Evolutionary conservation across 495 filamentous ascomycete genomes (phyloP), one percentile per base, ranked within the genome.

Genomic region (Neurospora cerealis): DNA sequence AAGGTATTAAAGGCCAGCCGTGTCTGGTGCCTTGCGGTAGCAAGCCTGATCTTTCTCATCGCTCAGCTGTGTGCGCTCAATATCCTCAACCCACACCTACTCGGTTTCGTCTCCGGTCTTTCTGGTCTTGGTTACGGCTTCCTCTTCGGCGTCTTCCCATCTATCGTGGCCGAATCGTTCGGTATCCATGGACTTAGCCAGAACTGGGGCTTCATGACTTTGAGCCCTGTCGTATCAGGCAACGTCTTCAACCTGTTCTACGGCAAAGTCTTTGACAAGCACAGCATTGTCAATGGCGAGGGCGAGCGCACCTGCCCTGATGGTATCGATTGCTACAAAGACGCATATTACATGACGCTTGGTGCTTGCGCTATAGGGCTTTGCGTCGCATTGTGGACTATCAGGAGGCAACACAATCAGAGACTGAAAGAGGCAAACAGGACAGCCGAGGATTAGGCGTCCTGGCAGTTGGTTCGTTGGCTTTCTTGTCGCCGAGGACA

Each of bases 131-230:
- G 90, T 6, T 99, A 99, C 83, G 96, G 96, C 1, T 93, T 97
- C 77, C 86, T 98, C 3, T 98, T 98, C 79, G 96, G 96, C 76
- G 94, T 97, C 71, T 97, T 92, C 83, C 96, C 96, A 10, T 93
- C 96, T 1, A 89, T 99, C 69, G 91, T 94, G 4, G 92, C 95
- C 15, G 95, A 98, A 78, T 90, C 92, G 4, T 99, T 99, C 80
- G 96, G 96, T 37, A 90, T 97, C 44, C 85, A 89, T 74, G 95
- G 96, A n/a, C 85, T 99, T 24, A 91, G 88, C 76, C 91, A 93
- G 80, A 97, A 97, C 81, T 99, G 95, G 93, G 96, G 96, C 40
- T 91, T 90, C 76, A 97, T 99, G 92, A 98, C 92, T 0, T 83
- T 98, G 21, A 89, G 91, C 15, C 94, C 95, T 0, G 91, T 97